Evolutionary conservation across 225 moss, liverwort and hornwort species (phyloP).

Genomic region (Bryum argenteum): DNA sequence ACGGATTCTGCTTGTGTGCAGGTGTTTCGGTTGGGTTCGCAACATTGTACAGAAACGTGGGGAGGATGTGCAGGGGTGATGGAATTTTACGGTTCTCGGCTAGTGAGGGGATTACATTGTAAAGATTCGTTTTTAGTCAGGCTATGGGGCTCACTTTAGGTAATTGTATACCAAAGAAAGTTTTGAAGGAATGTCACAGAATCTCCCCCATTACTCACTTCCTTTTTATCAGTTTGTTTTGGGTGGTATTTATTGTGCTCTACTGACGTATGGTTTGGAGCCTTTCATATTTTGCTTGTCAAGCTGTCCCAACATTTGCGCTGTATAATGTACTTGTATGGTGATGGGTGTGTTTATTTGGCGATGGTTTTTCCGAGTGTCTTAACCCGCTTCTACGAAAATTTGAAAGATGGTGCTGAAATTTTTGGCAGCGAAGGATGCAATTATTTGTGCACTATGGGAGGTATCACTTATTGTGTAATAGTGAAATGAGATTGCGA

Average conservation of each 20-base stretch:
- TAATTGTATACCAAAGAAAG: slow-evolving; percentile 31
- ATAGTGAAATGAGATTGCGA: too few relatives aligned
- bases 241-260: background rate
- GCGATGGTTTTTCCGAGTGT: too few relatives aligned
- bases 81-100: background rate
- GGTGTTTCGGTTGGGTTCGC: slow-evolving; percentile 23
- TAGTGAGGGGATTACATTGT: slow-evolving; percentile 24
- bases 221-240: slow-evolving; percentile 9
- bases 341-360: too few relatives aligned
- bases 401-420: too few relatives aligned
- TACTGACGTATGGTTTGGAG: background rate
- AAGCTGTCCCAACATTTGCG: too few relatives aligned
- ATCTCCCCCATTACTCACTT: slow-evolving; percentile 25
- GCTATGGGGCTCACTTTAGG: slow-evolving; percentile 25
- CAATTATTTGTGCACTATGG: too few relatives aligned
- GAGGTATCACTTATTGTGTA: too few relatives aligned
- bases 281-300: background rate
- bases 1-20: slow-evolving; percentile 33
- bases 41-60: slow-evolving; percentile 44
- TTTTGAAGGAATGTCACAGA: slow-evolving; percentile 31
- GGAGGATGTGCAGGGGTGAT: slow-evolving; percentile 7
- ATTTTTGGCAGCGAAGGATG: too few relatives aligned
- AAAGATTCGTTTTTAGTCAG: slow-evolving; percentile 34
- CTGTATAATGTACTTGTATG: too few relatives aligned
- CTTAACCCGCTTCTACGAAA: too few relatives aligned